Evolutionary conservation across 148 eudicot species (phyloP), one percentile per base, ranked within the genome.

Genomic region (Rhododendron williamsianum): DNA sequence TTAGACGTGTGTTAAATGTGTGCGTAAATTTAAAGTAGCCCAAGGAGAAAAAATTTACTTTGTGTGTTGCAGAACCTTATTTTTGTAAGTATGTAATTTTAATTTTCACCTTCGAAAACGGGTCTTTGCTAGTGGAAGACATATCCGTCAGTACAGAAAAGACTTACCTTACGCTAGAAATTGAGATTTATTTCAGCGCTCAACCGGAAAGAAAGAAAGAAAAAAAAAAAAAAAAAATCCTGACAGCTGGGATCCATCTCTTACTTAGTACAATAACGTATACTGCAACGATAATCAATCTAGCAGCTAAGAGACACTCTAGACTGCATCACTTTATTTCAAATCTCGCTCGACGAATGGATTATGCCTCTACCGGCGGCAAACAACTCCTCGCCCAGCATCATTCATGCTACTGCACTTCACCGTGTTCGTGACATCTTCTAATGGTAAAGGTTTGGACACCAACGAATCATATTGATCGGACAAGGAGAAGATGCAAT

Each of bases 371-470:
- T 54, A 84, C 13, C 86, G 45, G n/a, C 86, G 86, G 76, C 81
- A 84, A 76, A 76, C 72, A 43, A 76, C 77, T 52, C 86, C 86
- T 2, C 80, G 81, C 15, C 81, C 71, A 19, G 30, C 52, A 30
- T 46, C n/a, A 76, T n/a, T 76, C n/a, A 23, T 54, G 71, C 81
- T 84, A 3, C 81, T 84, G 72, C 86, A 84, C 41, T 76, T 69
- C 73, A 84, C 43, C 0, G 72, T 76, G 67, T 51, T 76, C 2
- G 38, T 43, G 41, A 33, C 12, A 27, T 84, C 81, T 63, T 67
- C 33, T 0, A 41, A 84, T 4, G n/a, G 15, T 27, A 84, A 36
- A 16, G 81, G 2, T 9, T 84, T 84, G 3, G 52, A n/a, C 43
- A 1, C 77, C 77, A 33, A 12, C 11, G 51, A 79, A 84, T n/a